Conservation (phyloP, 768 basidiomycete genomes). For the Basidioascus undulatus region DNA sequence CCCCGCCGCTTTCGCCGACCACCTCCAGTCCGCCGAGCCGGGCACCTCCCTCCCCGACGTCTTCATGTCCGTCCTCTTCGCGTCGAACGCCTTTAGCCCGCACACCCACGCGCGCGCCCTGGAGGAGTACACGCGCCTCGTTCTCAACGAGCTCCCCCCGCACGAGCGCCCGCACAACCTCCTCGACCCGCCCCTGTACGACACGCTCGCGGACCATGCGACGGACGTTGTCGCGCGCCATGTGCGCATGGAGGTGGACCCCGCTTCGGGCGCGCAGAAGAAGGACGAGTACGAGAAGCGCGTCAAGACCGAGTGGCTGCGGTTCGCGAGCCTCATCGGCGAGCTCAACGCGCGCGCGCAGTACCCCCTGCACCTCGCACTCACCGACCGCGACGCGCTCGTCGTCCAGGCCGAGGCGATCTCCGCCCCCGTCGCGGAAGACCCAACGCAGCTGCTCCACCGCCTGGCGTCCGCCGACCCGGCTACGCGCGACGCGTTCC, state of each 20-base stretch:
- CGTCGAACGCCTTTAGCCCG: too few relatives aligned
- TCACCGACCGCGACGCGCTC: slow-evolving; percentile 4
- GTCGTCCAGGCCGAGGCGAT: slow-evolving; percentile 6
- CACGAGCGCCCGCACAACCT: slow-evolving; percentile 18
- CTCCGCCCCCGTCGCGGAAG: slow-evolving; percentile 4
- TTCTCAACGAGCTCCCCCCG: slow-evolving; percentile 36
- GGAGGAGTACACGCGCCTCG: slow-evolving; percentile 52
- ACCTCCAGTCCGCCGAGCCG: too few relatives aligned
- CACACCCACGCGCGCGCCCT: slow-evolving; percentile 64
- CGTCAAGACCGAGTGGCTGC: slow-evolving; percentile 82
- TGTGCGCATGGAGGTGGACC: slow-evolving; percentile 43
- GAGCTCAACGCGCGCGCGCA: slow-evolving; percentile 4
- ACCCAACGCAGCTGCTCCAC: neutral
- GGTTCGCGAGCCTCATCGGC: slow-evolving; percentile 42
- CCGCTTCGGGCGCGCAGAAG: slow-evolving; percentile 53
- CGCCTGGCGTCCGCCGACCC: neutral
- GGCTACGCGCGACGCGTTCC: neutral
- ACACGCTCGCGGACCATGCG: slow-evolving; percentile 46
- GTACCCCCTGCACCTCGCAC: slow-evolving; percentile 5
- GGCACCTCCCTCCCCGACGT: too few relatives aligned
- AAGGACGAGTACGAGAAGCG: slow-evolving; percentile 61
- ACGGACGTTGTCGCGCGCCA: slow-evolving; percentile 68
- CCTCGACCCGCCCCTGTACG: slow-evolving; percentile 39
- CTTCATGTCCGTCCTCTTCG: too few relatives aligned
- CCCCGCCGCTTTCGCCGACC: too few relatives aligned